phyloP scores from a whole-genome alignment of 805 yeast species.

The Candida pini region DNA sequence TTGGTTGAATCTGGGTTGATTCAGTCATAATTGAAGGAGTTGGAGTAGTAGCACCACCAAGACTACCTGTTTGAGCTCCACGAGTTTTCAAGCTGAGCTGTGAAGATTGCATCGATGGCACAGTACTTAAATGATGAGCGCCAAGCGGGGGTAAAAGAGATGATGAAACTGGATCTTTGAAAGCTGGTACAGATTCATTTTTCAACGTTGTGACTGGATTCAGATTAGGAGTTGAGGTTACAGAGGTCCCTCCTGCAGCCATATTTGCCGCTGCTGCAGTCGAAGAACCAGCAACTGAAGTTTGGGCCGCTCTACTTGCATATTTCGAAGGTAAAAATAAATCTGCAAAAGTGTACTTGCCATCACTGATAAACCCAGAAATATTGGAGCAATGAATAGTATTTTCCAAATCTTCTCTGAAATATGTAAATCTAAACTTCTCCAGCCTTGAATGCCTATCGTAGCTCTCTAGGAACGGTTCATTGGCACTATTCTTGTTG shows the following conservation, averaged over 20 bases:
- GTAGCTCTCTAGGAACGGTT: conserved; percentile 11
- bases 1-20: conserved; percentile 5
- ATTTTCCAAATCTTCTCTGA: conserved; percentile 83
- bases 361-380: conserved; percentile 62
- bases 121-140: conserved; percentile 1
- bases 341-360: conserved; percentile 53
- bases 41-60: conserved; percentile 18
- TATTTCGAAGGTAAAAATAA: conserved; percentile 49
- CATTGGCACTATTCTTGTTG: conserved; percentile 13
- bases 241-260: too few relatives aligned
- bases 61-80: conserved; percentile 5
- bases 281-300: too few relatives aligned
- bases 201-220: conserved; percentile 2
- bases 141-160: neutral
- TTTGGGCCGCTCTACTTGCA: conserved; percentile 5
- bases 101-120: conserved; percentile 9
- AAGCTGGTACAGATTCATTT: conserved; percentile 3
- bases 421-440: conserved; percentile 80
- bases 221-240: too few relatives aligned
- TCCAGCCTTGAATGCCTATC: conserved; percentile 27
- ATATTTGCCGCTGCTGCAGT: conserved; percentile 1
- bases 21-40: conserved; percentile 21
- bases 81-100: conserved; percentile 9
- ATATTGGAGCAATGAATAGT: conserved; percentile 87
- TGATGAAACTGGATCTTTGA: neutral